Conservation (phyloP, 495 filamentous ascomycete genomes). For the Hypoxylon lienhwacheense region DNA sequence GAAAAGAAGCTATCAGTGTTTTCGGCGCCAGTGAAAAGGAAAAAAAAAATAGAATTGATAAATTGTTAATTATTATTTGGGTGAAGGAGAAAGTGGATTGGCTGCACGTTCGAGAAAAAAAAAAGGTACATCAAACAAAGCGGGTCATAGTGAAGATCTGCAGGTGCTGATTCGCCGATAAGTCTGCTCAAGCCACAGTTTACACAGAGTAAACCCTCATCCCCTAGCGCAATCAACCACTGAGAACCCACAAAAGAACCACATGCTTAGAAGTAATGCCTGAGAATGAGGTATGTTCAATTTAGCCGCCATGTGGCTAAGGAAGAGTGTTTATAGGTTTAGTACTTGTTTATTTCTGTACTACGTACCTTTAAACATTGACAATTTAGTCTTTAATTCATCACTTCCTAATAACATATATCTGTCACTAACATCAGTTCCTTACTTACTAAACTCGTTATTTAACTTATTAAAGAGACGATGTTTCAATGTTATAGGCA, state of each 20-base stretch:
- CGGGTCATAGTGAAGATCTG: constrained; percentile 14
- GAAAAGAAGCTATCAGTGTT: constrained; percentile 23
- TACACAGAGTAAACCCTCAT: constrained; percentile 15
- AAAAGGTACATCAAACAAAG: constrained; percentile 5
- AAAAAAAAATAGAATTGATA: constrained; percentile 22
- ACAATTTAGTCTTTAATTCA: too few relatives aligned
- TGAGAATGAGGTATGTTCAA: too few relatives aligned
- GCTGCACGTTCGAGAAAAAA: constrained; percentile 12
- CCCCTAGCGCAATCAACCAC: constrained; percentile 18
- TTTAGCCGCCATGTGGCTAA: constrained; percentile 31
- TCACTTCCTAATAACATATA: too few relatives aligned
- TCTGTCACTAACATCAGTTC: too few relatives aligned
- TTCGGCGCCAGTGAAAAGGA: constrained; percentile 34
- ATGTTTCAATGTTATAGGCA: background rate
- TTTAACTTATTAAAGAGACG: background rate
- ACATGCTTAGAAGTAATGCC: too few relatives aligned
- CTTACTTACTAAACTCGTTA: too few relatives aligned
- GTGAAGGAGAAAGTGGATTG: constrained; percentile 27
- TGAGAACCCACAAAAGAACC: constrained; percentile 12
- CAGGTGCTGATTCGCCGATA: constrained; percentile 32
- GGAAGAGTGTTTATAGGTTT: too few relatives aligned
- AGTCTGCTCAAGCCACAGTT: constrained; percentile 24
- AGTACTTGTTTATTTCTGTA: too few relatives aligned
- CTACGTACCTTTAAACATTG: too few relatives aligned
- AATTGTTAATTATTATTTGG: constrained; percentile 23